A percentile compares a stretch with the other conserved stretches of the same genome.
Evolutionary conservation across 805 yeast genomes (phyloP).

Genomic region (Dipodascus geniculatus): DNA sequence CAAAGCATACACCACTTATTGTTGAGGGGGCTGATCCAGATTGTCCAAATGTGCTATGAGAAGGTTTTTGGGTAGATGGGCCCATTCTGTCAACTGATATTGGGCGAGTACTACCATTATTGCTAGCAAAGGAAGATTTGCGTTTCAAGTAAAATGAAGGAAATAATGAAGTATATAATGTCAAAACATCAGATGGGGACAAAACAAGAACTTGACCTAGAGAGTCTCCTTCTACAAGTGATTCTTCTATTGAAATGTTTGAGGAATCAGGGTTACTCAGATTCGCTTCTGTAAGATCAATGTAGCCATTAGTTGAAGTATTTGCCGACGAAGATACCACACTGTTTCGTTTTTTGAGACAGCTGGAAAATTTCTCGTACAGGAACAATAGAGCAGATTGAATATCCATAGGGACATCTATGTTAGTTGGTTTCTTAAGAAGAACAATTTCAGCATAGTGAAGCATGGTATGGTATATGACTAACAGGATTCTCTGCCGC

Average conservation of each 20-base stretch:
- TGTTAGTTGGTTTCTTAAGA: constrained; percentile 5
- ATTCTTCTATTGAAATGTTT: neutral
- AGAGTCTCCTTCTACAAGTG: constrained; percentile 1
- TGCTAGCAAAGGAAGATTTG: constrained; percentile 2
- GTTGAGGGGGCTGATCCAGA: constrained; percentile 4
- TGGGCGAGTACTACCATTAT: constrained; percentile 2
- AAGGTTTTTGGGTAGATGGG: neutral
- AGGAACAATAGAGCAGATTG: constrained; percentile 4
- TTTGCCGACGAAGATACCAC: neutral
- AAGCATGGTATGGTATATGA: constrained; percentile 10
- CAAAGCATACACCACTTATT: neutral
- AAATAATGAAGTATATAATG: constrained; percentile 18
- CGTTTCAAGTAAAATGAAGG: constrained; percentile 13
- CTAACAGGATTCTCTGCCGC: constrained; percentile 14
- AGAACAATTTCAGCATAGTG: constrained; percentile 6
- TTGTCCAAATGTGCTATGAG: neutral
- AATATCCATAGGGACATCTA: constrained; percentile 8
- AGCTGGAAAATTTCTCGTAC: neutral
- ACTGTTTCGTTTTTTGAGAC: neutral
- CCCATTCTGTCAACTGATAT: neutral
- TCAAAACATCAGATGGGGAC: constrained; percentile 22
- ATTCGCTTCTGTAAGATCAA: constrained; percentile 1
- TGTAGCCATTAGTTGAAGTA: neutral
- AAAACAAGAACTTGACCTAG: constrained; percentile 20
- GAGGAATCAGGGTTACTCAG: constrained; percentile 1